Base-by-base conservation (phyloP, 768 basidiomycete genomes). In the Leccinellum rugosiceps region DNA sequence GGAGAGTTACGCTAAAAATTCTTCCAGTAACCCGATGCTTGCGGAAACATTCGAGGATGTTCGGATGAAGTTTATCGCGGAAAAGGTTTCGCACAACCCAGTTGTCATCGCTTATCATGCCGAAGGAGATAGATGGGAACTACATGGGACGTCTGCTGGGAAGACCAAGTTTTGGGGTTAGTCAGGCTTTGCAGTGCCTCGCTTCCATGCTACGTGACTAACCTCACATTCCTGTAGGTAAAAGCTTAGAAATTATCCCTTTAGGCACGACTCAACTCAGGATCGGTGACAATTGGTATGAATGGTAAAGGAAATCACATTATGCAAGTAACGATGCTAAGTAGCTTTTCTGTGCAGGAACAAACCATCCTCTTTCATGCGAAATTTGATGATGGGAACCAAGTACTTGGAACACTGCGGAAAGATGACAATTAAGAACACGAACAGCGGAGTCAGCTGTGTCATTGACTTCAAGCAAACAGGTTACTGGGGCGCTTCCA, bases 121-220 rank as follows among this genome's bases (percentile, higher is more conserved):
- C 4, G 84, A 91, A 68, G 91, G 92, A 21, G 73, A 80, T 30
- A 79, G 83, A 6, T 94, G 93, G 93, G 81, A 85, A 66, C 70
- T 92, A 30, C 78, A 78, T 56, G 88, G 83, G 32, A 91, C 88
- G 0, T 87, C 88, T n/a, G 79, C 83, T 63, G 92, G 89, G 25
- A 90, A 83, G 73, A 93, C 91, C 55, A 92, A 91, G 71, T 92
- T 94, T 72, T 92, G 92, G 90, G 92, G 92, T 90, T 70, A 57
- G 85, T 23, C 14, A 45, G 13, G 6, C 44, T 11, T 61, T 53
- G 49, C 31, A 53, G 21, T 43, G 19, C 34, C 56, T 35, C 47
- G 38, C 56, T 64, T 31, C 34, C 31, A 35, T 52, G 48, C 57
- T 50, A 43, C 58, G 51, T 38, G 58, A 55, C 55, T 68, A 68